These are phyloP conservation scores for Phytophthora cactorum DNA, from an alignment of 352 stramenopile genomes.

Conservation along the genomic window DNA sequence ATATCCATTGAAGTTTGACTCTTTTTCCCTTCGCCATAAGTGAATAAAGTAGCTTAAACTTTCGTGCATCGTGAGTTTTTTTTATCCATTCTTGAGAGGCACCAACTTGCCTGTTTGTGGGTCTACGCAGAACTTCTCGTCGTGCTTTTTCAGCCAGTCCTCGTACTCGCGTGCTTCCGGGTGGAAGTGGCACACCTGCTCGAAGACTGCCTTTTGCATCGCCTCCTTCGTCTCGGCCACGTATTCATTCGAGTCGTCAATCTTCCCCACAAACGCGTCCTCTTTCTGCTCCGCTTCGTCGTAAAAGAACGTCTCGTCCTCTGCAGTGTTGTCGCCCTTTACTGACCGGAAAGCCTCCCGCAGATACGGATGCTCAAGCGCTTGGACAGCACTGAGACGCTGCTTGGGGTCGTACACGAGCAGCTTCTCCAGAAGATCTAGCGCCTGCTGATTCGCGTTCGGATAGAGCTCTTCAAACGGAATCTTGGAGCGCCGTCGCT, in stretches of 20 bases:
- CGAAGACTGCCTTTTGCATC: conserved; percentile 84
- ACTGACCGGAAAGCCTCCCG: conserved; percentile 70
- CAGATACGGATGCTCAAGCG: conserved; percentile 95
- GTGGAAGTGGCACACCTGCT: conserved; percentile 82
- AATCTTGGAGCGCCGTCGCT: conserved; percentile 59
- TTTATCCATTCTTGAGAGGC: conserved; percentile 37
- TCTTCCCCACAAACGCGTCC: conserved; percentile 66
- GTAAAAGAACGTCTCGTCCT: conserved; percentile 44
- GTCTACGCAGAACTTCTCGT: conserved; percentile 69
- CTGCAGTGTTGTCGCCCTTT: conserved; percentile 22
- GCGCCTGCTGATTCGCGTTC: conserved; percentile 68
- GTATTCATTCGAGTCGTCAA: conserved; percentile 77
- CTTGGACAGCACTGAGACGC: conserved; percentile 91
- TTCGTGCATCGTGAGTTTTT: background rate
- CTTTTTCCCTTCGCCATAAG: background rate
- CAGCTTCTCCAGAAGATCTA: conserved; percentile 81
- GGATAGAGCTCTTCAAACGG: conserved; percentile 80
- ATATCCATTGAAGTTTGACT: background rate
- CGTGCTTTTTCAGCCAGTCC: conserved; percentile 56
- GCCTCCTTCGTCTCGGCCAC: conserved; percentile 63
- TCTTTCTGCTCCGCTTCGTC: conserved; percentile 58
- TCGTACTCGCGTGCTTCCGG: conserved; percentile 74
- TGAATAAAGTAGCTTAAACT: background rate
- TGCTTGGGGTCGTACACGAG: conserved; percentile 69
- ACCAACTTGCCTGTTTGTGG: conserved; percentile 64